phyloP scores from a whole-genome alignment of 345 rosid species.

The Corchorus capsularis region DNA sequence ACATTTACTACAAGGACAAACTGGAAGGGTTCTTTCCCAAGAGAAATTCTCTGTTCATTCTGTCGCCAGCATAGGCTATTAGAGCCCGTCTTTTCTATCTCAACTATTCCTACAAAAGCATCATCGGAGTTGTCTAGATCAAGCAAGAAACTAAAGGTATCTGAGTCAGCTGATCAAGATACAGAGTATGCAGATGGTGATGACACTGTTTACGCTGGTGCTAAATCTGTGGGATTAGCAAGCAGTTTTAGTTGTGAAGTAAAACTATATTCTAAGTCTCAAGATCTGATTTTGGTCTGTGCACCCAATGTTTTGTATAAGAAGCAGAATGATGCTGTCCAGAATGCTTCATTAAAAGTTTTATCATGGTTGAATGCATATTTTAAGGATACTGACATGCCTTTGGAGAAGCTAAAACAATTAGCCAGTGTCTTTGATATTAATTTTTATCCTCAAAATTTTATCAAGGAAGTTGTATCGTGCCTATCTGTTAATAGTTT shows the following conservation, averaged over 20 bases:
- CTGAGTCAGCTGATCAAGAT: conserved; percentile 33
- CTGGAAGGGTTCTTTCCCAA: conserved; percentile 88
- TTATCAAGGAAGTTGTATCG: conserved; percentile 44
- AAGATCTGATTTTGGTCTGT: conserved; percentile 66
- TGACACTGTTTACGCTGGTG: conserved; percentile 28
- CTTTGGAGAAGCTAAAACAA: conserved; percentile 41
- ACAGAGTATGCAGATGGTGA: conserved; percentile 35
- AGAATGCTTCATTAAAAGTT: conserved; percentile 71
- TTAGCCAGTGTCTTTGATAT: conserved; percentile 44
- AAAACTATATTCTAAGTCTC: conserved; percentile 64
- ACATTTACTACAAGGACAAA: conserved; percentile 67
- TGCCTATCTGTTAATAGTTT: conserved; percentile 32
- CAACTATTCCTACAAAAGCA: conserved; percentile 40
- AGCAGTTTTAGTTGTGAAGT: conserved; percentile 61
- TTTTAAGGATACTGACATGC: conserved; percentile 47
- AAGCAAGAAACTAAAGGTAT: conserved; percentile 52
- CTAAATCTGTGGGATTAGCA: conserved; percentile 32
- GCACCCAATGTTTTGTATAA: conserved; percentile 56
- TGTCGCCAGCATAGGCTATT: conserved; percentile 83
- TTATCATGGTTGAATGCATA: conserved; percentile 70
- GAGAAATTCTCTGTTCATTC: conserved; percentile 69
- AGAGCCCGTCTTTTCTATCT: conserved; percentile 65
- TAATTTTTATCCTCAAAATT: conserved; percentile 35
- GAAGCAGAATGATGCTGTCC: conserved; percentile 74
- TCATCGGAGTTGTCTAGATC: conserved; percentile 50